Conservation (phyloP, 768 basidiomycete genomes). For the Termitomyces sp. region DNA sequence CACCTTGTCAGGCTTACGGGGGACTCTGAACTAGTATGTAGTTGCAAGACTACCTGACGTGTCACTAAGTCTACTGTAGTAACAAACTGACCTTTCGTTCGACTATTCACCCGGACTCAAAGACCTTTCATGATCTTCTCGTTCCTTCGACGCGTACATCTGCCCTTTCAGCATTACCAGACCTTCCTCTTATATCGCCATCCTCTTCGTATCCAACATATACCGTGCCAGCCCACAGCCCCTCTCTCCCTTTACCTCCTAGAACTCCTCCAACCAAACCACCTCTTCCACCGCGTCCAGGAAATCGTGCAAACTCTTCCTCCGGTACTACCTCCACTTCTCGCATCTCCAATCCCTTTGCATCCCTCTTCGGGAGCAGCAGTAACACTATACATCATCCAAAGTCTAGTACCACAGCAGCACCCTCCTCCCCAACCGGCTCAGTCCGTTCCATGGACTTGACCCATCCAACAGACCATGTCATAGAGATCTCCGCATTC, state of each 20-base stretch:
- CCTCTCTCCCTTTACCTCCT: conserved; percentile 45
- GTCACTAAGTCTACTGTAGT: conserved; percentile 18
- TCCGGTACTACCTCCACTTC: conserved; percentile 20
- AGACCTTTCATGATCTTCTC: conserved; percentile 32
- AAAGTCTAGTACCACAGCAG: conserved; percentile 20
- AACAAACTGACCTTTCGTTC: conserved; percentile 38
- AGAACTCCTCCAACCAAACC: conserved; percentile 28
- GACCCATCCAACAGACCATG: conserved; percentile 22
- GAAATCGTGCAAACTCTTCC: conserved; percentile 17
- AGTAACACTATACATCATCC: conserved; percentile 22
- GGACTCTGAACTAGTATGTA: conserved; percentile 56
- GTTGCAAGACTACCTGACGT: neutral
- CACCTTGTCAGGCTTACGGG: conserved; percentile 82
- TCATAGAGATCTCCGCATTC: conserved; percentile 55
- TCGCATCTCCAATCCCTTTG: conserved; percentile 69
- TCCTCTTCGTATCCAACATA: conserved; percentile 43
- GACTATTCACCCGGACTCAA: conserved; percentile 35
- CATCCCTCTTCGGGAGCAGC: conserved; percentile 63
- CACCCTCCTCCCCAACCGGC: conserved; percentile 24
- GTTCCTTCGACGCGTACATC: conserved; percentile 26
- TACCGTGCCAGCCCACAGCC: conserved; percentile 33
- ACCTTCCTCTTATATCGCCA: conserved; percentile 39
- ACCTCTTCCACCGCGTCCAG: conserved; percentile 35
- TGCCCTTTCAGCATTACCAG: conserved; percentile 38
- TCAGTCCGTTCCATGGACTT: conserved; percentile 28